Evolutionary conservation across 2,329 filamentous ascomycete species (phyloP).

Genomic region (Colletotrichum chrysophilum): DNA sequence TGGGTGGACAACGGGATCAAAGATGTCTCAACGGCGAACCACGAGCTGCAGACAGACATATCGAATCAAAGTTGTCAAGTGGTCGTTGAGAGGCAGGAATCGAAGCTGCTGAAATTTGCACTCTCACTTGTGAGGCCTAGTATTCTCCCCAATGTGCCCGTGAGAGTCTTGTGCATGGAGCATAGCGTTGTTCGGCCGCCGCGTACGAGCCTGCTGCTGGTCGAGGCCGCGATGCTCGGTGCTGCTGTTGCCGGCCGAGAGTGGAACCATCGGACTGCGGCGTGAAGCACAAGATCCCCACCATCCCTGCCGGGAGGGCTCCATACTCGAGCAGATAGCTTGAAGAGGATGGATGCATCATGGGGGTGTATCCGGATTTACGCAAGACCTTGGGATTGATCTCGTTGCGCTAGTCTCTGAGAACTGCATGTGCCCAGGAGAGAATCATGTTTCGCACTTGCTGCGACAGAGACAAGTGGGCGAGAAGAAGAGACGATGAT

Average conservation of each 20-base stretch:
- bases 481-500: not conserved
- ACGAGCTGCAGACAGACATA: not conserved
- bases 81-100: not conserved
- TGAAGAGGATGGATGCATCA: not conserved
- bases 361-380: not conserved
- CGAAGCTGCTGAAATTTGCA: not conserved
- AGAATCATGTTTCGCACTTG: not conserved
- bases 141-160: not conserved
- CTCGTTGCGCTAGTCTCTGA: not conserved
- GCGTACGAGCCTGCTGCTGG: not conserved
- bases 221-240: not conserved
- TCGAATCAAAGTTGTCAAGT: not conserved
- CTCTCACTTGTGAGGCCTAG: not conserved
- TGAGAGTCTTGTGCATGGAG: not conserved
- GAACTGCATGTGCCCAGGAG: not conserved
- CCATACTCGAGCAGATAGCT: not conserved
- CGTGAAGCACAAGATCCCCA: conserved; percentile 6
- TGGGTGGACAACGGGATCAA: conserved; percentile 1
- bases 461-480: not conserved
- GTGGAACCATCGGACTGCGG: not conserved
- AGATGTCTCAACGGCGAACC: not conserved
- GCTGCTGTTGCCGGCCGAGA: not conserved
- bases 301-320: not conserved
- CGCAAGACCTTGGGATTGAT: not conserved
- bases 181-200: not conserved